A percentile compares a stretch with the other conserved stretches of the same genome.
Evolutionary conservation across 2,329 filamentous ascomycete species (phyloP).

Genomic region (Xenosphaeropsis pyriputrescens): DNA sequence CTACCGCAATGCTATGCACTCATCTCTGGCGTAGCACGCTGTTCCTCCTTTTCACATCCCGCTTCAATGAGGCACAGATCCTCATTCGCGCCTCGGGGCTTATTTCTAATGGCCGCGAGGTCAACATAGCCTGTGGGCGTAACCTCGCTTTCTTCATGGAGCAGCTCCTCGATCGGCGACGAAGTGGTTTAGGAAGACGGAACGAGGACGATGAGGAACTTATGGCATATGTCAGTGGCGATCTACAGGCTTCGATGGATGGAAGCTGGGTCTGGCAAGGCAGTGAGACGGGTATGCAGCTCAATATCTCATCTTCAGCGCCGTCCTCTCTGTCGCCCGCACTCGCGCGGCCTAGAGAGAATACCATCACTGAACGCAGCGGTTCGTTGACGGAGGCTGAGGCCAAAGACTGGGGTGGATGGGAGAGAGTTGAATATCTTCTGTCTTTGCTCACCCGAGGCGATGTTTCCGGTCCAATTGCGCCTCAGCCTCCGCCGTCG

Average conservation of each 20-base stretch:
- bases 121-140: constrained; percentile 67
- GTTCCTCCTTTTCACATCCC: constrained; percentile 61
- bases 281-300: constrained; percentile 30
- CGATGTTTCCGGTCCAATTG: background rate
- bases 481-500: background rate
- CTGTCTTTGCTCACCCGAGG: constrained; percentile 34
- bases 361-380: background rate
- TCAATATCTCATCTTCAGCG: background rate
- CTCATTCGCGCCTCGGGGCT: constrained; percentile 59
- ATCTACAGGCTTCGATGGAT: constrained; percentile 68
- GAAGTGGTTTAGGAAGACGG: constrained; percentile 19
- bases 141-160: constrained; percentile 72
- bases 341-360: background rate
- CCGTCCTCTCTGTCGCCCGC: background rate
- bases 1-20: constrained; percentile 61
- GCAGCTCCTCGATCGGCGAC: constrained; percentile 41
- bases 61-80: constrained; percentile 56
- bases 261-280: constrained; percentile 73
- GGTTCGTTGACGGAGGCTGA: constrained; percentile 31
- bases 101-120: constrained; percentile 55
- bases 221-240: constrained; percentile 71
- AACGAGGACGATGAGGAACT: constrained; percentile 62
- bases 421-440: constrained; percentile 55
- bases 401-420: constrained; percentile 57
- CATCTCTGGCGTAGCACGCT: constrained; percentile 83